These are phyloP conservation scores for Lindgomyces ingoldianus DNA, from an alignment of 495 filamentous ascomycete species.

Conservation along the genomic window DNA sequence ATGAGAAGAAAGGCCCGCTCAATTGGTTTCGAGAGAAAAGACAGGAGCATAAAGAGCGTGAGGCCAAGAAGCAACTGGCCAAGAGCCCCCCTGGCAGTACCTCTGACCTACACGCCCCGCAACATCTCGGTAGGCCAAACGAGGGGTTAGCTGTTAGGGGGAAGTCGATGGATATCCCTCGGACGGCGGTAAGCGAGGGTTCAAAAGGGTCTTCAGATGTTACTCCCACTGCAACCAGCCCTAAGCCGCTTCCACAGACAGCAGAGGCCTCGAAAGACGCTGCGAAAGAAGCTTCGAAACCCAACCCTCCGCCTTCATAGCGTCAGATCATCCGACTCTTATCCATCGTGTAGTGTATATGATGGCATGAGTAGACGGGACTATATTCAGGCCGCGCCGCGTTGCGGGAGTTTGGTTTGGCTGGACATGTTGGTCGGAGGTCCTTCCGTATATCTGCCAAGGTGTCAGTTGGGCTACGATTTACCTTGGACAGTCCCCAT, in stretches of 20 bases:
- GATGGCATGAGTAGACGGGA: too few relatives aligned
- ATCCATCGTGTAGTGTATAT: too few relatives aligned
- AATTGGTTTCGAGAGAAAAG: conserved; percentile 86
- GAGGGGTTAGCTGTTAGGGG: conserved; percentile 32
- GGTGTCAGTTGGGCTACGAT: too few relatives aligned
- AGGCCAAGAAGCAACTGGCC: conserved; percentile 56
- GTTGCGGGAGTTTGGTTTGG: too few relatives aligned
- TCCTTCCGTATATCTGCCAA: too few relatives aligned
- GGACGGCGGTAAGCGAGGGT: conserved; percentile 15
- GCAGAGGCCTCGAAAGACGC: neutral
- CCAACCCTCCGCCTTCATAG: too few relatives aligned
- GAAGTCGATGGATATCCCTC: conserved; percentile 36
- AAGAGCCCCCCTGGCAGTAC: conserved; percentile 53
- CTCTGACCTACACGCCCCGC: conserved; percentile 25
- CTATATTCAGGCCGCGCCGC: too few relatives aligned
- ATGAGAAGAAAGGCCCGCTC: conserved; percentile 68
- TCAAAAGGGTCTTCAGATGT: conserved; percentile 15
- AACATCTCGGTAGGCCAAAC: conserved; percentile 9
- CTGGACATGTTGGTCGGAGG: too few relatives aligned
- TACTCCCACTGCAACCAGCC: conserved; percentile 26
- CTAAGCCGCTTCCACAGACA: conserved; percentile 1
- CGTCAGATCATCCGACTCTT: too few relatives aligned
- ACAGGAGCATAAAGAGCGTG: conserved; percentile 67
- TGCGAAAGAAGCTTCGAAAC: too few relatives aligned
- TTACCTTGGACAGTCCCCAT: too few relatives aligned